phyloP scores from a whole-genome alignment of 129 eudicot genomes.

The Deinandra increscens region DNA sequence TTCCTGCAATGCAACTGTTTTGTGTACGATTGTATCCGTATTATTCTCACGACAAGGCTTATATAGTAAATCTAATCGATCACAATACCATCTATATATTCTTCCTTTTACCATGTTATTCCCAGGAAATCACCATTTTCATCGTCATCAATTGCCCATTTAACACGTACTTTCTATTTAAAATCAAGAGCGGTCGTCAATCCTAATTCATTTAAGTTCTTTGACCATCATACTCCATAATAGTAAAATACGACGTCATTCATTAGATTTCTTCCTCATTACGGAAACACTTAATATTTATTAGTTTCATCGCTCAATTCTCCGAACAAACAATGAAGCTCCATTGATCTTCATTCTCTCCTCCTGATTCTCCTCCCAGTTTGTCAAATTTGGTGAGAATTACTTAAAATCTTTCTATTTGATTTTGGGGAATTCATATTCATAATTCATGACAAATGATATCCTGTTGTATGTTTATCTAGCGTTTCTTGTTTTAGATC shows the following conservation, averaged over 20 bases:
- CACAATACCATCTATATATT: too few relatives aligned
- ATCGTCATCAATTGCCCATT: too few relatives aligned
- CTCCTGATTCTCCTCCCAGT: neutral
- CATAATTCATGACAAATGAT: neutral
- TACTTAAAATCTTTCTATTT: neutral
- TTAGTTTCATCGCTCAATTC: neutral
- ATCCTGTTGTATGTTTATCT: neutral
- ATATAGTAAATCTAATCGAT: too few relatives aligned
- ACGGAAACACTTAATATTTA: neutral
- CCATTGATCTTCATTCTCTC: neutral
- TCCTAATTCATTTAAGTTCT: too few relatives aligned
- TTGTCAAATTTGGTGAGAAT: neutral
- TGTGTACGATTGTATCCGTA: too few relatives aligned
- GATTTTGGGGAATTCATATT: neutral
- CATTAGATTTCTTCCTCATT: neutral
- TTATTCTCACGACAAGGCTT: too few relatives aligned
- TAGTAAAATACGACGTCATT: neutral
- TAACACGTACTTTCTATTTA: too few relatives aligned
- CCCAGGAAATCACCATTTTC: too few relatives aligned
- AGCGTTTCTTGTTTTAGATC: neutral
- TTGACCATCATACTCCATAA: neutral
- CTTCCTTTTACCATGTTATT: too few relatives aligned
- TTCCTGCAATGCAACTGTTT: too few relatives aligned
- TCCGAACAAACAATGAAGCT: neutral
- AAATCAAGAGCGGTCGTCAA: too few relatives aligned